Conservation (phyloP, 2,329 filamentous ascomycete genomes). For the Ophidiomyces ophidiicola region DNA sequence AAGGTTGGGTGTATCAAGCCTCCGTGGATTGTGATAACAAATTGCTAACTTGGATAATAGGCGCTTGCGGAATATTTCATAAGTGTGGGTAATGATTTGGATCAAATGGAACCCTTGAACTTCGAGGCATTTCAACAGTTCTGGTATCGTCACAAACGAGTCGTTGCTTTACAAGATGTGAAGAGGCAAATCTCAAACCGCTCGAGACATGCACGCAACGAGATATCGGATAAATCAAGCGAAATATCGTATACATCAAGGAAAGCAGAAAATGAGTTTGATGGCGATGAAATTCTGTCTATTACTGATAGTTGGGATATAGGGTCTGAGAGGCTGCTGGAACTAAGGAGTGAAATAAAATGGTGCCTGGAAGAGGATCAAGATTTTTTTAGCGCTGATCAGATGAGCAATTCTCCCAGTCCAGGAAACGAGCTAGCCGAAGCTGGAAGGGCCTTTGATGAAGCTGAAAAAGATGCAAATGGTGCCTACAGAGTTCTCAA, state of each 20-base stretch:
- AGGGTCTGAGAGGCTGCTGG: neutral
- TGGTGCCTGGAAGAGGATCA: neutral
- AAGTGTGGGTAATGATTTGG: neutral
- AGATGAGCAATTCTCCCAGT: neutral
- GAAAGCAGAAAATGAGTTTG: neutral
- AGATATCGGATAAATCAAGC: neutral
- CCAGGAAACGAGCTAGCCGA: neutral
- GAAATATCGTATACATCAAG: neutral
- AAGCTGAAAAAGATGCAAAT: conserved; percentile 3
- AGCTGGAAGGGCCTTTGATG: neutral
- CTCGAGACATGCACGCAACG: neutral
- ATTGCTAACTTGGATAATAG: conserved; percentile 2
- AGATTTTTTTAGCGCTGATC: conserved; percentile 1
- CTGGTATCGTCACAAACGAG: conserved; percentile 1
- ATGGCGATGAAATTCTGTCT: neutral
- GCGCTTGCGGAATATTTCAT: conserved; percentile 1
- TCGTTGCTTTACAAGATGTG: conserved; percentile 2
- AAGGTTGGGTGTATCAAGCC: neutral
- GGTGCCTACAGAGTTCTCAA: neutral
- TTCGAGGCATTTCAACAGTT: conserved; percentile 1
- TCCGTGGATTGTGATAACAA: neutral
- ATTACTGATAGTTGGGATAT: conserved; percentile 1
- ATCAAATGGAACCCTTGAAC: neutral
- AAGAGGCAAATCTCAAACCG: neutral
- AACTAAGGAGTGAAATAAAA: neutral